Evolutionary conservation across 2,329 filamentous ascomycete genomes (phyloP).

Genomic region (Ceratocystis albifundus): DNA sequence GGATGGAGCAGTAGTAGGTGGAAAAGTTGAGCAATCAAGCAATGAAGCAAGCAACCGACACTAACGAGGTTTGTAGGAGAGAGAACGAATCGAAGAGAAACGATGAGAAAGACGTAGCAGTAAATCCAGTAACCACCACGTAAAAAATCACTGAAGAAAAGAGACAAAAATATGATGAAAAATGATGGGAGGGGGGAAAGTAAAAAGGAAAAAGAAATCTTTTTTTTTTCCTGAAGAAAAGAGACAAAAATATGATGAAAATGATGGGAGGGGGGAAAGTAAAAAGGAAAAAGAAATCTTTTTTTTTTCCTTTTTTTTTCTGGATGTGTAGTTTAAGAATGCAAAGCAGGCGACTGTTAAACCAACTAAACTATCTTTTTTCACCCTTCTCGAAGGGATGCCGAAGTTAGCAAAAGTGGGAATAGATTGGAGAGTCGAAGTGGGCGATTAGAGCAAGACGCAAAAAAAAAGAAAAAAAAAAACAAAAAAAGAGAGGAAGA

Average conservation of each 20-base stretch:
- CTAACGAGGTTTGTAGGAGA: slow-evolving; percentile 6
- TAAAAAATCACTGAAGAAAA: slow-evolving; percentile 24
- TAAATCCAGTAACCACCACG: slow-evolving; percentile 20
- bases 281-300: slow-evolving; percentile 26
- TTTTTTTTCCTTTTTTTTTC: background rate
- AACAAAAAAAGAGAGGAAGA: too few species aligned
- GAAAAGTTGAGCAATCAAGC: slow-evolving; percentile 16
- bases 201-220: slow-evolving; percentile 27
- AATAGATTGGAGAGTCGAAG: background rate
- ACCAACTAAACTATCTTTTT: slow-evolving; percentile 4
- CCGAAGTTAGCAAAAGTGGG: background rate
- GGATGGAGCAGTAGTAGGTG: background rate
- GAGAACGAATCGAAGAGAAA: slow-evolving; percentile 22
- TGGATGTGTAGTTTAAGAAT: background rate
- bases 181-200: slow-evolving; percentile 27
- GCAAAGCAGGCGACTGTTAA: slow-evolving; percentile 8
- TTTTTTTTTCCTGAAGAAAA: slow-evolving; percentile 21
- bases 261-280: slow-evolving; percentile 27
- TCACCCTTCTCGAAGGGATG: background rate
- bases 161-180: slow-evolving; percentile 23
- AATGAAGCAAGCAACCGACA: slow-evolving; percentile 23
- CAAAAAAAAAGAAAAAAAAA: slow-evolving; percentile 7
- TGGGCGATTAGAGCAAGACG: background rate
- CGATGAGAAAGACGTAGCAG: slow-evolving; percentile 14
- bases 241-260: slow-evolving; percentile 23